These are phyloP conservation scores for Termitomyces sp. DNA, from an alignment of 768 basidiomycete species.

Conservation along the genomic window DNA sequence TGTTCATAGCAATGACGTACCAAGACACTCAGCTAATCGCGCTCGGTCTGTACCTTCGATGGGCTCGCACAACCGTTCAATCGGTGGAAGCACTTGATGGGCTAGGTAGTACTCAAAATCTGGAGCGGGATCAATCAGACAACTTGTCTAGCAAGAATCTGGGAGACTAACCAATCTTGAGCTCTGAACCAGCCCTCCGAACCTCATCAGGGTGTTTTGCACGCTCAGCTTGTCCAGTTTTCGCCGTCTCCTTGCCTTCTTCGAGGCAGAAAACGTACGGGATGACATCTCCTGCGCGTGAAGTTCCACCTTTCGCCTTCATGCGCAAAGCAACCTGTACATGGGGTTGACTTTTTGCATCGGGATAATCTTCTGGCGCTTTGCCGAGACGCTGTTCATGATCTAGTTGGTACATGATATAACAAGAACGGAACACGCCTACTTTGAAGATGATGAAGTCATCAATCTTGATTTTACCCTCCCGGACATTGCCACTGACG, in stretches of 20 bases:
- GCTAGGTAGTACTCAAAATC: conserved; percentile 92
- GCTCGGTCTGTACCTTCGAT: conserved; percentile 95
- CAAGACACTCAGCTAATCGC: conserved; percentile 91
- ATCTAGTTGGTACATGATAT: not conserved
- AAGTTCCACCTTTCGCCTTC: conserved; percentile 78
- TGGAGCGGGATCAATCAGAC: conserved; percentile 22
- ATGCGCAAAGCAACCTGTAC: conserved; percentile 92
- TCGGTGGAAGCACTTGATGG: conserved; percentile 89
- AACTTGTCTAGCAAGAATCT: not conserved
- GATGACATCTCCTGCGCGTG: conserved; percentile 88
- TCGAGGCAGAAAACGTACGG: conserved; percentile 90
- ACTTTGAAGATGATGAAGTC: conserved; percentile 97
- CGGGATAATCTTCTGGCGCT: conserved; percentile 95
- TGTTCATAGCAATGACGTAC: conserved; percentile 29
- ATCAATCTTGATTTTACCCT: conserved; percentile 76
- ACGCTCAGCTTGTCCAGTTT: conserved; percentile 78
- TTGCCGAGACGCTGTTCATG: conserved; percentile 80
- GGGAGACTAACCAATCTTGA: conserved; percentile 62
- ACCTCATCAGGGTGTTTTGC: conserved; percentile 95
- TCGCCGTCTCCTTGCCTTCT: conserved; percentile 66
- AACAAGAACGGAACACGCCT: conserved; percentile 9
- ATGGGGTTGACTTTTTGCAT: conserved; percentile 92
- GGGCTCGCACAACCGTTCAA: conserved; percentile 92
- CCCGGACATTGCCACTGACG: conserved; percentile 74
- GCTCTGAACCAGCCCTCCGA: conserved; percentile 54